phyloP scores from a whole-genome alignment of 768 basidiomycete genomes.

The Phaeotremella fagi region DNA sequence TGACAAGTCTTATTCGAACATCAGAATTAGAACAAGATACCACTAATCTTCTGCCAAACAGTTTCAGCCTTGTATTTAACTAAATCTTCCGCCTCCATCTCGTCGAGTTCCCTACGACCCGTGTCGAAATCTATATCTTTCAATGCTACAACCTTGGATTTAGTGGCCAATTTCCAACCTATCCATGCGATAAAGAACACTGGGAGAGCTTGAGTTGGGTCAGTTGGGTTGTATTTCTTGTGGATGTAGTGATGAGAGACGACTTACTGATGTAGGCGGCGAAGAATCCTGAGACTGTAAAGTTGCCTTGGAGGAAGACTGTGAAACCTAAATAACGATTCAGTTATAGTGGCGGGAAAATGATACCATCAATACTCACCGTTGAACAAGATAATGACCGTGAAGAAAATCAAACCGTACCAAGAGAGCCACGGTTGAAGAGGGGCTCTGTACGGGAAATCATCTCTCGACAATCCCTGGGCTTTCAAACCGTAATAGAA shows the following conservation, averaged over 20 bases:
- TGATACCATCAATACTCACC: constrained; percentile 6
- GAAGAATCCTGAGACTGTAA: constrained; percentile 45
- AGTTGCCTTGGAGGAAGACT: constrained; percentile 49
- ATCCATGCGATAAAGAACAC: constrained; percentile 46
- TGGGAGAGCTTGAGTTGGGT: constrained; percentile 32
- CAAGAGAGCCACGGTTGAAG: constrained; percentile 48
- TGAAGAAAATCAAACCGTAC: constrained; percentile 43
- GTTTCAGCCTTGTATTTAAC: constrained; percentile 26
- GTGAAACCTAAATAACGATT: constrained; percentile 28
- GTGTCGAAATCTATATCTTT: constrained; percentile 48
- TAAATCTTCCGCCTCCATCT: constrained; percentile 38
- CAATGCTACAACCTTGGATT: constrained; percentile 37
- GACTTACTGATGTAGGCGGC: constrained; percentile 46
- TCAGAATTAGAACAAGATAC: constrained; percentile 22
- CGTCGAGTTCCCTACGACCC: constrained; percentile 45
- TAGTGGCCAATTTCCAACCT: constrained; percentile 48
- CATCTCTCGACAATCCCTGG: constrained; percentile 43
- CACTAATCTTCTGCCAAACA: constrained; percentile 29
- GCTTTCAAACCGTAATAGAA: constrained; percentile 46
- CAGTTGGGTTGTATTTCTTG: not conserved
- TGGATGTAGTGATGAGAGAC: not conserved
- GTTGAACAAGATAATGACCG: constrained; percentile 34
- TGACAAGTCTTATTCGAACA: no score
- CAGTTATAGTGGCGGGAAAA: constrained; percentile 21
- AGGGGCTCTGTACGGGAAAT: constrained; percentile 47